These are phyloP conservation scores for Tylopilus sp. DNA, from an alignment of 768 basidiomycete genomes.

Conservation along the genomic window DNA sequence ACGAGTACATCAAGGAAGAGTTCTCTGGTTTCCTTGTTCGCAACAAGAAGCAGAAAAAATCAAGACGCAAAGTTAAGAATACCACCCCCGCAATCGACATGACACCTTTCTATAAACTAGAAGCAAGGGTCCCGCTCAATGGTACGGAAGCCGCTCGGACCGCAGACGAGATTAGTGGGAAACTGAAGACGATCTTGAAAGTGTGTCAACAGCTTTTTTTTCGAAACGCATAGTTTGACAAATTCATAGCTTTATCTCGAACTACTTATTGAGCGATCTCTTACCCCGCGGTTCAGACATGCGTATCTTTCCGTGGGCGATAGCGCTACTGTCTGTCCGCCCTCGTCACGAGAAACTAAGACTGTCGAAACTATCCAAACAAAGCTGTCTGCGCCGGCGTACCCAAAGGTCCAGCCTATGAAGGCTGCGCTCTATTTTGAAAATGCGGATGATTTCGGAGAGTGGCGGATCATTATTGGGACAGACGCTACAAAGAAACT, in stretches of 20 bases:
- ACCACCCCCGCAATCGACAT: constrained; percentile 19
- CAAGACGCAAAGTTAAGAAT: constrained; percentile 17
- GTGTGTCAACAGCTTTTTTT: constrained; percentile 13
- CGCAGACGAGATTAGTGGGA: constrained; percentile 13
- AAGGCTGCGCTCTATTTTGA: constrained; percentile 61
- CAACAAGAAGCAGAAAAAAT: constrained; percentile 30
- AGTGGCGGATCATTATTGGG: constrained; percentile 60
- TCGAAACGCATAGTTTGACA: neutral
- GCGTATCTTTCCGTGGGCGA: constrained; percentile 5
- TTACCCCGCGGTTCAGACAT: constrained; percentile 7
- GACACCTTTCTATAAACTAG: constrained; percentile 30
- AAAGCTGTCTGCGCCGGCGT: constrained; percentile 32
- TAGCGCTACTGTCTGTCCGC: neutral
- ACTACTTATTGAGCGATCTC: constrained; percentile 15
- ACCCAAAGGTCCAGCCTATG: constrained; percentile 52
- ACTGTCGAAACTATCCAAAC: constrained; percentile 1
- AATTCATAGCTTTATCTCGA: constrained; percentile 24
- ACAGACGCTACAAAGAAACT: constrained; percentile 48
- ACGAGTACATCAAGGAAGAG: constrained; percentile 1
- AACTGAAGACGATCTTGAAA: constrained; percentile 29
- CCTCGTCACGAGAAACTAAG: neutral
- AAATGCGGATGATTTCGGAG: constrained; percentile 56
- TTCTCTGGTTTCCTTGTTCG: constrained; percentile 3
- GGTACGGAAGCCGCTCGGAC: constrained; percentile 15
- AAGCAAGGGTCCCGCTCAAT: constrained; percentile 24